Percentiles rank a stretch among this genome's conserved stretches.
phyloP scores from a whole-genome alignment of 139 green algal species.

The Parachlorella kessleri region DNA sequence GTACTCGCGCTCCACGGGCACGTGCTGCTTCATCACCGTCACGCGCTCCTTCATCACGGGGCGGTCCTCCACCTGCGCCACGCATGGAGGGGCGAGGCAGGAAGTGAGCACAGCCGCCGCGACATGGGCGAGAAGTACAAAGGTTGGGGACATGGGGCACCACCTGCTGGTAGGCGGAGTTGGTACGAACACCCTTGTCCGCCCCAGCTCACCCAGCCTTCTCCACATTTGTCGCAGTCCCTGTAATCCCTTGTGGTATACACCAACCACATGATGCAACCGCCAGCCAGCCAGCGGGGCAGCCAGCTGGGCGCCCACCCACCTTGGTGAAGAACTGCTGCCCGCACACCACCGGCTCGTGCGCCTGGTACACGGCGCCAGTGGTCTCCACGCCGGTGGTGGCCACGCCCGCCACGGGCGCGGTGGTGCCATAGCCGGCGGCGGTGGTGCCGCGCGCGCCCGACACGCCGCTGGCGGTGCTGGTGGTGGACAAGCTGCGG shows the following conservation, averaged over 20 bases:
- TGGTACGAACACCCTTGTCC: too few species aligned
- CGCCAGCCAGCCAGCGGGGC: too few species aligned
- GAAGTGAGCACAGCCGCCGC: too few species aligned
- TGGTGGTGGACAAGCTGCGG: background rate
- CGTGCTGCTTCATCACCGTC: background rate
- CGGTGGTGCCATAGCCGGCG: background rate
- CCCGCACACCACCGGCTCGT: constrained; percentile 8
- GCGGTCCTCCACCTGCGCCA: constrained; percentile 30
- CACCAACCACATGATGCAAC: too few species aligned
- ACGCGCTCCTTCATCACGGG: constrained; percentile 41
- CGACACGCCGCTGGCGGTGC: background rate
- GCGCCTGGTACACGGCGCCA: background rate
- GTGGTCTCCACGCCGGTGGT: background rate
- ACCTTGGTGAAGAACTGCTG: constrained; percentile 37
- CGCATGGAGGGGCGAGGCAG: background rate
- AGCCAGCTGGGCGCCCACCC: too few species aligned
- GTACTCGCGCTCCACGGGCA: background rate
- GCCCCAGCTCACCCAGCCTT: too few species aligned
- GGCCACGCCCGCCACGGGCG: background rate
- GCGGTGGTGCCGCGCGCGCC: background rate
- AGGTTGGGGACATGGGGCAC: too few species aligned
- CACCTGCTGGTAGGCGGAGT: too few species aligned
- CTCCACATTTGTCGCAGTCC: too few species aligned
- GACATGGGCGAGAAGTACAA: too few species aligned
- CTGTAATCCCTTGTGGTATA: too few species aligned